Conservation (phyloP, 2,329 filamentous ascomycete species). For the Trichoderma atroviride region DNA sequence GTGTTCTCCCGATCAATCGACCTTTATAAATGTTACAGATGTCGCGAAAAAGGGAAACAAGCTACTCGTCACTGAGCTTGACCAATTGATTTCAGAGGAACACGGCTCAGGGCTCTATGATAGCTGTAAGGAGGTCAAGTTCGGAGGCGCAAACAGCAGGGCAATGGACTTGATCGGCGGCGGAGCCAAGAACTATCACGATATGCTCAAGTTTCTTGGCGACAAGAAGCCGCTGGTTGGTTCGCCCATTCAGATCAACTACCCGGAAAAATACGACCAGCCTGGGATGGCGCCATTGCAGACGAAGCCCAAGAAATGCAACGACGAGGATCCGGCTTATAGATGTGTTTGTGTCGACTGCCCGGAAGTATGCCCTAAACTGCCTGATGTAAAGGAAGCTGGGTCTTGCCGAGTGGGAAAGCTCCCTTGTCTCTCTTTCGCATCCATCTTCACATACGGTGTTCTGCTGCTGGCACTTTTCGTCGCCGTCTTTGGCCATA, state of each 20-base stretch:
- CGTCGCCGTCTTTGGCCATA: conserved; percentile 69
- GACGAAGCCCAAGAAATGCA: conserved; percentile 81
- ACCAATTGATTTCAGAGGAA: conserved; percentile 81
- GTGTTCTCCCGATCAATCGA: conserved; percentile 93
- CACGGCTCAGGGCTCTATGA: conserved; percentile 90
- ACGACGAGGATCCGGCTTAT: conserved; percentile 82
- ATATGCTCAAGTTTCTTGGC: conserved; percentile 88
- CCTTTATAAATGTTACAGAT: conserved; percentile 90
- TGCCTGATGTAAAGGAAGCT: conserved; percentile 72
- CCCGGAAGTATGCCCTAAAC: conserved; percentile 77
- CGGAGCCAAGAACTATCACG: conserved; percentile 84
- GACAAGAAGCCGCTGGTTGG: conserved; percentile 83
- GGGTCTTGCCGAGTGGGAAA: conserved; percentile 80
- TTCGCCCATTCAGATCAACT: conserved; percentile 98
- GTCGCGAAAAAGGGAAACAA: conserved; percentile 64
- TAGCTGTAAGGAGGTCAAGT: conserved; percentile 99
- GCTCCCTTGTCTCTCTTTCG: conserved; percentile 92
- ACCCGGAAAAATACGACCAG: conserved; percentile 65
- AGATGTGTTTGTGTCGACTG: conserved; percentile 95
- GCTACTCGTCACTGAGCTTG: conserved; percentile 79
- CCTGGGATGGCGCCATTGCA: conserved; percentile 71
- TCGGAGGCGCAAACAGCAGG: conserved; percentile 88
- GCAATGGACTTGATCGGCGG: conserved; percentile 97
- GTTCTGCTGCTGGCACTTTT: conserved; percentile 70
- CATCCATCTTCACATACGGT: conserved; percentile 84